These are phyloP conservation scores for Fusarium coicis DNA, from an alignment of 2,329 filamentous ascomycete genomes.

Conservation along the genomic window DNA sequence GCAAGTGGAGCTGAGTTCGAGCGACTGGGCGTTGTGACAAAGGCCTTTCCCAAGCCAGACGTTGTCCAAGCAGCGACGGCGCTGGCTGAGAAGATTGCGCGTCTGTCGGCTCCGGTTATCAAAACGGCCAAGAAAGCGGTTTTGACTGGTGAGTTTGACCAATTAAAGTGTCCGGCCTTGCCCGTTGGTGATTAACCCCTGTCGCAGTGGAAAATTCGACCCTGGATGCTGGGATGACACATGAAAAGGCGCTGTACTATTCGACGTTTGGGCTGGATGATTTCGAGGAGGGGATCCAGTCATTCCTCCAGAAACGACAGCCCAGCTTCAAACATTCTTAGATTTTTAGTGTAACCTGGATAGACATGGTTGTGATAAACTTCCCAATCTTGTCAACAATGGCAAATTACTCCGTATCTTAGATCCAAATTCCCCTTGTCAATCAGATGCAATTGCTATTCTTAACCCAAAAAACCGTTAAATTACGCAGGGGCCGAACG, in stretches of 20 bases:
- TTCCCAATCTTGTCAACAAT: neutral
- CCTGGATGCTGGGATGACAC: constrained; percentile 22
- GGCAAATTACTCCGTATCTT: neutral
- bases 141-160: constrained; percentile 12
- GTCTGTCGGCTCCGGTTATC: constrained; percentile 22
- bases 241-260: constrained; percentile 32
- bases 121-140: constrained; percentile 32
- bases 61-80: constrained; percentile 14
- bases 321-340: constrained; percentile 28
- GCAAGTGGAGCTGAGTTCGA: constrained; percentile 31
- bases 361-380: no score
- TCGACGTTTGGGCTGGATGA: constrained; percentile 28
- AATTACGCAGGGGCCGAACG: neutral
- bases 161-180: neutral
- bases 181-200: neutral
- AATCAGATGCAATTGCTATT: neutral
- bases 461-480: neutral
- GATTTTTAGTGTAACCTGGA: neutral
- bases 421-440: neutral
- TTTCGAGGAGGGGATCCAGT: constrained; percentile 30
- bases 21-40: constrained; percentile 24
- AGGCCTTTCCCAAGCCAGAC: constrained; percentile 24
- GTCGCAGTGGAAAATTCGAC: constrained; percentile 17
- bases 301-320: constrained; percentile 18
- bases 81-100: constrained; percentile 26